Base-by-base conservation (phyloP, 805 yeast species). In the Wickerhamiella parazyma region DNA sequence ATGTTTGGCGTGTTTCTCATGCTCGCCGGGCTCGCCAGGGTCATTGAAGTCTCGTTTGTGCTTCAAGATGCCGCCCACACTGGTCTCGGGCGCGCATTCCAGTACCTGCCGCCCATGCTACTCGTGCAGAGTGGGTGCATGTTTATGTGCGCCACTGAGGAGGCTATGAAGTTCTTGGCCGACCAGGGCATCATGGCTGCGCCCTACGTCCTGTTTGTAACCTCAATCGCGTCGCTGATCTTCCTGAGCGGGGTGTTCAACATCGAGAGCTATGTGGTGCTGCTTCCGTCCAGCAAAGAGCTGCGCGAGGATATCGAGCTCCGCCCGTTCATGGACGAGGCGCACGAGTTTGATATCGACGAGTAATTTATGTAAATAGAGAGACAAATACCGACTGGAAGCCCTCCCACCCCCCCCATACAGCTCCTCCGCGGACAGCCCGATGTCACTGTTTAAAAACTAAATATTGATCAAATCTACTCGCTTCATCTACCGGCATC, bases 141-240 rank as follows among this genome's bases (percentile, higher is more conserved):
- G 49, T 89, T 89, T 59, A 87, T 87, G 95, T 75, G 83, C 21
- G 97, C 97, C 18, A 87, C 72, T 49, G 95, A 87, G 58, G 94
- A 89, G 59, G 95, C 87, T 57, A 66, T 89, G 53, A 61, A 62
- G 8, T 64, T 84, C 47, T 84, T 87, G 1, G 63, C 75, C 42
- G 76, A 75, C 51, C 67, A 82, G 51, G 83, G 85, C 1, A 80
- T 94, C 3, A 95, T 83, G 61, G 91, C 82, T 53, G 76, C 89
- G 39, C 75, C 94, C 0, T 89, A 89, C 60, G 72, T 82, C 29
- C 65, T 89, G 62, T 72, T 79, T 4, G 67, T 80, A 4, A 61
- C 76, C 10, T 73, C 87, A 6, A 82, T 82, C 0, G 87, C 93
- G 0, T 80, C 83, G 53, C 50, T 84, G 50, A 67, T 83, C 2